These are phyloP conservation scores for Aspergillaceae sp. DNA, from an alignment of 2,329 filamentous ascomycete species.

Conservation along the genomic window DNA sequence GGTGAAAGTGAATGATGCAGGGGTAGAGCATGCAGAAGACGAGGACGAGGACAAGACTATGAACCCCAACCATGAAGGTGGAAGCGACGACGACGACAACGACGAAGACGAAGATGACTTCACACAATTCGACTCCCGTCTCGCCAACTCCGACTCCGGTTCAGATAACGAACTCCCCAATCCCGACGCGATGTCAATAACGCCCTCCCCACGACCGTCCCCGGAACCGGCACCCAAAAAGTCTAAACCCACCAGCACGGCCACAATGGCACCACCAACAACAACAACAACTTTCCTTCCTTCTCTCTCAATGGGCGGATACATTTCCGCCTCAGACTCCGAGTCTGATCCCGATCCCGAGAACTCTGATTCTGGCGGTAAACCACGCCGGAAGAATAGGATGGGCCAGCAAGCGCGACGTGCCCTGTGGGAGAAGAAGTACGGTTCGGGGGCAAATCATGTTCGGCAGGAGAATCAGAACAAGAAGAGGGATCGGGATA, in stretches of 20 bases:
- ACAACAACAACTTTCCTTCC: slow-evolving; percentile 50
- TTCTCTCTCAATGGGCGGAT: slow-evolving; percentile 52
- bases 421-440: slow-evolving; percentile 55
- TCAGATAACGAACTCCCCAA: slow-evolving; percentile 12
- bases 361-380: no score
- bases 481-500: slow-evolving; percentile 34
- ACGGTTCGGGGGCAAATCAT: slow-evolving; percentile 51
- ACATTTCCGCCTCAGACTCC: slow-evolving; percentile 54
- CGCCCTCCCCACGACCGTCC: slow-evolving; percentile 22
- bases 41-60: slow-evolving; percentile 10
- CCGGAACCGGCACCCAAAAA: slow-evolving; percentile 18
- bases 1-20: not conserved
- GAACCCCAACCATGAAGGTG: slow-evolving; percentile 15
- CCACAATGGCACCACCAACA: slow-evolving; percentile 8
- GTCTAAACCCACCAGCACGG: slow-evolving; percentile 11
- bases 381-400: slow-evolving; percentile 48
- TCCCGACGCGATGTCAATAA: slow-evolving; percentile 5
- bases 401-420: slow-evolving; percentile 56
- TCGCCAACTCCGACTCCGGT: slow-evolving; percentile 24
- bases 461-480: slow-evolving; percentile 36
- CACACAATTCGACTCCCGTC: slow-evolving; percentile 24
- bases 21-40: slow-evolving; percentile 7
- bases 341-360: slow-evolving; percentile 36
- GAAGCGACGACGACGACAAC: slow-evolving; percentile 14
- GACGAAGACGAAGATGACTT: slow-evolving; percentile 14